Evolutionary conservation across 768 basidiomycete species (phyloP), one percentile per base, ranked within the genome.

Genomic region (Chalciporus sphaerocephalus): DNA sequence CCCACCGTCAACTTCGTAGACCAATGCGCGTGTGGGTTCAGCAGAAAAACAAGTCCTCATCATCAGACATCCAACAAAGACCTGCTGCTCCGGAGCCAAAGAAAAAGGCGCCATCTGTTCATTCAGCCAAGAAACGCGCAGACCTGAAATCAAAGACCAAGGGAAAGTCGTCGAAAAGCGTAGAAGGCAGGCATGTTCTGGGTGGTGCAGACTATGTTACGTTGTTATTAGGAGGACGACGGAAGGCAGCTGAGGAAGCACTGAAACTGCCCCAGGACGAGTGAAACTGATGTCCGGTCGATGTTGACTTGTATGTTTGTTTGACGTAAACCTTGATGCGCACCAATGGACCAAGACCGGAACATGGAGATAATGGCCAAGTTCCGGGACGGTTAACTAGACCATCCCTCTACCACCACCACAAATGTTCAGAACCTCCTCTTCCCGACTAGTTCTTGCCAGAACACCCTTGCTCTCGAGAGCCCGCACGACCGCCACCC

Each of bases 121-220:
- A 57, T 40, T 44, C 56, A 16, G 52, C 67, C 34, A 68, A 56
- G 48, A 68, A 50, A 43, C 60, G 60, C 15, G 55, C 54, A 4
- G 55, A 50, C 6, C 34, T 64, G 30, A 68, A 62, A n/a, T 40
- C 47, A 42, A 66, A 55, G 27, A 35, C 44, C 42, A 66, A 52
- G 25, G 46, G 45, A 3, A 57, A 24, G 17, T 21, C 53, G 13
- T 21, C 48, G 20, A 41, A 40, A 11, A 25, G 38, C 6, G 6
- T 22, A 9, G 12, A 38, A 6, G 72, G 64, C 12, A 72, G 66
- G 0, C 74, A 60, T 42, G 74, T 89, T 3, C 69, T 89, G 28
- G 86, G 84, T 16, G 85, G 77, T 16, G 87, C 83, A 23, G 88
- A 91, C 62, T 91, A 90, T 58, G 80, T 91, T 37, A 71, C 76